Conservation (phyloP, 2,329 filamentous ascomycete species). For the Esteya vermicola region DNA sequence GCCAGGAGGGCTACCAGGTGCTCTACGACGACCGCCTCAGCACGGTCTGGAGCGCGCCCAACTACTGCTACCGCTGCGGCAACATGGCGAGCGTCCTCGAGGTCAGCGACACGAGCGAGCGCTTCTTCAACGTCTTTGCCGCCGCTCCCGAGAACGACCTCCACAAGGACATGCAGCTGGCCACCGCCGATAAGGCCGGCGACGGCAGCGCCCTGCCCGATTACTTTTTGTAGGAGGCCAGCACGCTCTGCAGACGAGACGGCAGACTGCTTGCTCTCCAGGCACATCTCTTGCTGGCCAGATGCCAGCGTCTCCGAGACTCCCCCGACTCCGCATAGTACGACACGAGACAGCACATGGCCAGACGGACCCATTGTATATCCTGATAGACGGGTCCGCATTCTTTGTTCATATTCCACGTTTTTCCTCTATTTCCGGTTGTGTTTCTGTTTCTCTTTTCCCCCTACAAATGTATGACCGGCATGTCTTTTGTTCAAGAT, state of each 20-base stretch:
- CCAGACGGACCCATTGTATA: no score
- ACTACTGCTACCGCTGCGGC: constrained; percentile 89
- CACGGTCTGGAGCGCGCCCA: constrained; percentile 96
- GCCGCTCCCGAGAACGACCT: constrained; percentile 91
- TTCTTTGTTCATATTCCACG: no score
- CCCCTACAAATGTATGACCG: no score
- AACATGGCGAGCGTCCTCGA: constrained; percentile 96
- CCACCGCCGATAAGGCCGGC: constrained; percentile 56
- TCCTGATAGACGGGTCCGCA: no score
- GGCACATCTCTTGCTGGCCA: no score
- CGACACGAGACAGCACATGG: no score
- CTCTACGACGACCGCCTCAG: constrained; percentile 89
- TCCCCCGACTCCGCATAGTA: no score
- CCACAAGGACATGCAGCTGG: constrained; percentile 64
- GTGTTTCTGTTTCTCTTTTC: no score
- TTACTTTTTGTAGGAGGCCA: constrained; percentile 48
- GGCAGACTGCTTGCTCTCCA: no score
- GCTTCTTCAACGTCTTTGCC: constrained; percentile 96
- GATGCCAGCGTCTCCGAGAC: no score
- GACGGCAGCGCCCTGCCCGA: constrained; percentile 51
- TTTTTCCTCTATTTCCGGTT: no score
- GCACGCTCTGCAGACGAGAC: neutral
- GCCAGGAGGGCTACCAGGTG: constrained; percentile 94
- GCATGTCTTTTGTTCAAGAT: no score
- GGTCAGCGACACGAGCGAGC: constrained; percentile 81